Conservation (phyloP, 2,329 filamentous ascomycete species). For the Didymella segeticola region DNA sequence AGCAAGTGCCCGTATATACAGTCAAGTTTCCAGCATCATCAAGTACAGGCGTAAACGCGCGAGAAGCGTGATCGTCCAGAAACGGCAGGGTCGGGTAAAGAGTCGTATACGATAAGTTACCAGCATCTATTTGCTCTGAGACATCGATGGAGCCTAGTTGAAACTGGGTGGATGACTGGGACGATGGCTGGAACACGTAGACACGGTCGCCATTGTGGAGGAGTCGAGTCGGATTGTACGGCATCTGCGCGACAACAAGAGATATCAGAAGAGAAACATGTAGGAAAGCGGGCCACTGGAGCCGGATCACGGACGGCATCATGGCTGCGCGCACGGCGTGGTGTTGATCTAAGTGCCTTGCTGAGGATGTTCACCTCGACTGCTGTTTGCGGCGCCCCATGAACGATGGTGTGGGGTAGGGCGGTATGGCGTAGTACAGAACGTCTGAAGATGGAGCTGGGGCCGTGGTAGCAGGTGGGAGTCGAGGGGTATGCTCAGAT, state of each 20-base stretch:
- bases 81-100: slow-evolving; percentile 70
- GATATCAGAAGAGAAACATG: slow-evolving; percentile 12
- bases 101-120: slow-evolving; percentile 52
- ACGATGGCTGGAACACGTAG: slow-evolving; percentile 72
- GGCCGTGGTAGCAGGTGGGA: slow-evolving; percentile 17
- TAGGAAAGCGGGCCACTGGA: slow-evolving; percentile 10
- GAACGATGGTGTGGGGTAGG: slow-evolving; percentile 15
- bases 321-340: slow-evolving; percentile 10
- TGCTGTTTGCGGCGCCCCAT: slow-evolving; percentile 25
- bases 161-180: slow-evolving; percentile 53
- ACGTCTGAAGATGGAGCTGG: slow-evolving; percentile 16
- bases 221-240: slow-evolving; percentile 79
- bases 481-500: slow-evolving; percentile 34
- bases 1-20: slow-evolving; percentile 78
- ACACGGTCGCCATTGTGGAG: slow-evolving; percentile 65
- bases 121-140: slow-evolving; percentile 62
- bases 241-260: slow-evolving; percentile 58
- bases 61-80: slow-evolving; percentile 56
- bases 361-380: slow-evolving; percentile 32
- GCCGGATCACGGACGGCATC: neutral
- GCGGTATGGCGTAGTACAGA: slow-evolving; percentile 25
- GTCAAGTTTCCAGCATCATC: slow-evolving; percentile 72
- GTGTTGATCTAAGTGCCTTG: slow-evolving; percentile 7
- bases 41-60: slow-evolving; percentile 72
- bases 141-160: slow-evolving; percentile 71